A percentile compares a stretch with the other conserved stretches of the same genome.
Conservation (phyloP, 2,329 filamentous ascomycete genomes). For the Rhinocladiella similis region DNA sequence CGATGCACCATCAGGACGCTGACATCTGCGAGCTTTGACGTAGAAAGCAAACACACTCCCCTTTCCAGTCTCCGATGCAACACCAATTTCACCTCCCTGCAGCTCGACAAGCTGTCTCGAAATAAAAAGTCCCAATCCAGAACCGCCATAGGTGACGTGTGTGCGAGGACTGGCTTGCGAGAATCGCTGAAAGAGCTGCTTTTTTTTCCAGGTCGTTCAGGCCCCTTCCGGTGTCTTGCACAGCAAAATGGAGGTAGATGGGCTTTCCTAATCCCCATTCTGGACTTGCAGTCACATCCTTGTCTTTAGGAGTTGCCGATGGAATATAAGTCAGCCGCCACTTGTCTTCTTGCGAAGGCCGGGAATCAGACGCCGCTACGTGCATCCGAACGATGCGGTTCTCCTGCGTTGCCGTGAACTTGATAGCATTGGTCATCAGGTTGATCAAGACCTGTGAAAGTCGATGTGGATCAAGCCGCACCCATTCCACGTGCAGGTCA, state of each 20-base stretch:
- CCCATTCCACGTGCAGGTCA: conserved; percentile 61
- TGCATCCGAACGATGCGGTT: conserved; percentile 49
- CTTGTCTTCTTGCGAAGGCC: conserved; percentile 44
- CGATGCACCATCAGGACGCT: conserved; percentile 1
- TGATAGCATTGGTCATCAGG: conserved; percentile 76
- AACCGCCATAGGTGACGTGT: conserved; percentile 77
- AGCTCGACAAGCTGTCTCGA: conserved; percentile 76
- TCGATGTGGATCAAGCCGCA: conserved; percentile 69
- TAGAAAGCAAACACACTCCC: conserved; percentile 62
- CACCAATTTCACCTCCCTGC: conserved; percentile 77
- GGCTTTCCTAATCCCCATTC: conserved; percentile 60
- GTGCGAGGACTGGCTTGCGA: conserved; percentile 75
- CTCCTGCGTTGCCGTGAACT: conserved; percentile 67
- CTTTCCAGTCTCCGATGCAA: conserved; percentile 57
- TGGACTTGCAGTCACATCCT: conserved; percentile 39
- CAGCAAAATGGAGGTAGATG: conserved; percentile 69
- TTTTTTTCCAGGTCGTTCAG: conserved; percentile 70
- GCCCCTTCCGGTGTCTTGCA: conserved; percentile 75
- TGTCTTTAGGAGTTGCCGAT: conserved; percentile 30
- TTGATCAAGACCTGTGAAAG: conserved; percentile 80
- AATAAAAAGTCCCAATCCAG: conserved; percentile 77
- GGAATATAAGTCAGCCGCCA: conserved; percentile 38
- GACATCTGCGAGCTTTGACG: conserved; percentile 46
- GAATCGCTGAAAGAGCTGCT: conserved; percentile 74
- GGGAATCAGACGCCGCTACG: conserved; percentile 50